Conservation (phyloP, 768 basidiomycete species). For the Panus rudis region DNA sequence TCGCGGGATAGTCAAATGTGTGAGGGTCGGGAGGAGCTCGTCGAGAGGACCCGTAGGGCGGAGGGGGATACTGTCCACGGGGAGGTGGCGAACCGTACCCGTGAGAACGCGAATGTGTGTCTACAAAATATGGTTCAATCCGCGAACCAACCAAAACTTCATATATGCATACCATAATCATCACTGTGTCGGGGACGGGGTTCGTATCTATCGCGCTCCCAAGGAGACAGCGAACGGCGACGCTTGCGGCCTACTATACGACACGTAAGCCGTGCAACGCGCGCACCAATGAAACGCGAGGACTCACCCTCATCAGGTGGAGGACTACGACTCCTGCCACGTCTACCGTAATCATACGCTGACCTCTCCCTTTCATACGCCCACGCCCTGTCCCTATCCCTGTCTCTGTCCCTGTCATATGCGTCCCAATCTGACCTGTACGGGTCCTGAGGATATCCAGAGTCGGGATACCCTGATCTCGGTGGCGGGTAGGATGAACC, state of each 20-base stretch:
- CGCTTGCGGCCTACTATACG: conserved; percentile 60
- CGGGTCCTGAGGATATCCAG: conserved; percentile 46
- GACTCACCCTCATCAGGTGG: conserved; percentile 56
- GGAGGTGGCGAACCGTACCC: conserved; percentile 64
- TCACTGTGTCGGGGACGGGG: conserved; percentile 78
- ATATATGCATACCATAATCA: conserved; percentile 57
- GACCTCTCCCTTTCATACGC: conserved; percentile 64
- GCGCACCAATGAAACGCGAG: background rate
- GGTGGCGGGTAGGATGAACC: conserved; percentile 39
- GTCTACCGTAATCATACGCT: conserved; percentile 59
- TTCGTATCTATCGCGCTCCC: conserved; percentile 78
- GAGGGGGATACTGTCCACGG: conserved; percentile 40
- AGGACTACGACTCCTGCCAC: conserved; percentile 76
- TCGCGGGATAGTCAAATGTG: conserved; percentile 74
- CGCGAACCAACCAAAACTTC: background rate
- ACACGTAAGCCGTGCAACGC: conserved; percentile 5
- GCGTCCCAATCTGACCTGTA: conserved; percentile 63
- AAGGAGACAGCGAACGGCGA: conserved; percentile 72
- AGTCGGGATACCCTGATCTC: conserved; percentile 50
- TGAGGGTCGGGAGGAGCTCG: conserved; percentile 72
- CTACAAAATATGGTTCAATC: conserved; percentile 28
- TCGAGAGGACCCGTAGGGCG: conserved; percentile 35
- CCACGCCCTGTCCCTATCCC: conserved; percentile 54
- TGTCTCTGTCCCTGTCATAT: too few species aligned
- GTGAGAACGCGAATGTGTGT: conserved; percentile 58